Percentiles rank a stretch among this genome's conserved stretches.
Evolutionary conservation across 441 rosid genomes (phyloP).

Genomic region (Syzygium syzygioides): DNA sequence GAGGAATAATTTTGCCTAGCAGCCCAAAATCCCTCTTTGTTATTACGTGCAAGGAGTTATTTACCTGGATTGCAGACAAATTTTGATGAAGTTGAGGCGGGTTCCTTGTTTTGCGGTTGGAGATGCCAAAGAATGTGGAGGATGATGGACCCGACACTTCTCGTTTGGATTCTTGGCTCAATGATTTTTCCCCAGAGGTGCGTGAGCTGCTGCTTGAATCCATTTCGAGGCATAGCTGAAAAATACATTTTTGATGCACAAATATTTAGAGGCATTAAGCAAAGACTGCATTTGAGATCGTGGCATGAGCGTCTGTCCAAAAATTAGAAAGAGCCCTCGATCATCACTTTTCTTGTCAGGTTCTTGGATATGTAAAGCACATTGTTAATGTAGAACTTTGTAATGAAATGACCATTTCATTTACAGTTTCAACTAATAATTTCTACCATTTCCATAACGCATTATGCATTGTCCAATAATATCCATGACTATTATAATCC

Average conservation of each 20-base stretch:
- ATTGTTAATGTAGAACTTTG: not conserved
- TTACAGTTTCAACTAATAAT: not conserved
- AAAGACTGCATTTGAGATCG: not conserved
- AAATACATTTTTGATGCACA: not conserved
- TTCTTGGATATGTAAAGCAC: not conserved
- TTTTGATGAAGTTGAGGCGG: not conserved
- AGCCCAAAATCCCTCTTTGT: not conserved
- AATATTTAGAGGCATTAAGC: not conserved
- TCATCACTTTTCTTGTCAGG: not conserved
- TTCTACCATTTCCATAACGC: not conserved
- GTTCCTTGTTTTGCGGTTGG: not conserved
- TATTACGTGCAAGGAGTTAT: not conserved
- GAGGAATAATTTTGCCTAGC: not conserved
- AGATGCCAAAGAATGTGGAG: not conserved
- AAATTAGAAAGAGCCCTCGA: not conserved
- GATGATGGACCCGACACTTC: not conserved
- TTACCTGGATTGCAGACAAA: not conserved
- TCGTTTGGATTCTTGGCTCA: not conserved
- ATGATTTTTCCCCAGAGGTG: not conserved
- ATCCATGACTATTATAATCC: not conserved
- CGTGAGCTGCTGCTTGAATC: not conserved
- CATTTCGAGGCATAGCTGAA: slow-evolving; percentile 2
- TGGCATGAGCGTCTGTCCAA: not conserved
- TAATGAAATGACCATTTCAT: not conserved
- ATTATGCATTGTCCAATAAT: not conserved